Evolutionary conservation across 176 grass and related monocot genomes (phyloP).

Genomic region (Cymbopogon citratus): DNA sequence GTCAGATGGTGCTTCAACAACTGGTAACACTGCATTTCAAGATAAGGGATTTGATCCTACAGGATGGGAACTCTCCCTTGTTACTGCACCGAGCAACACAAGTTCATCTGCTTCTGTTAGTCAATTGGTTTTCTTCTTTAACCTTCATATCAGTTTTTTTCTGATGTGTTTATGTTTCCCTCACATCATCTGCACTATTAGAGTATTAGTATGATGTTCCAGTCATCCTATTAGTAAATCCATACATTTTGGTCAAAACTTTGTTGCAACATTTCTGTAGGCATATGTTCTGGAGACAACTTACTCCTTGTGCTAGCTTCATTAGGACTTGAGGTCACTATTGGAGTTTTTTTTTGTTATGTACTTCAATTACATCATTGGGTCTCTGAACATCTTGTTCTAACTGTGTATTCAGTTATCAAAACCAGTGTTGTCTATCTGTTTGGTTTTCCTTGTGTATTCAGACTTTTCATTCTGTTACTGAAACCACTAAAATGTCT

Average conservation of each 20-base stretch:
- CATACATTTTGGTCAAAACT: background rate
- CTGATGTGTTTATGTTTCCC: constrained; percentile 7
- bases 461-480: no score
- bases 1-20: constrained; percentile 47
- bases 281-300: background rate
- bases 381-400: no score
- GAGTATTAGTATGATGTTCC: background rate
- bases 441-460: no score
- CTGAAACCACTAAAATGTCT: no score
- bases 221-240: background rate
- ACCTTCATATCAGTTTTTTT: background rate
- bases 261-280: constrained; percentile 1
- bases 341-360: no score
- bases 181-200: background rate
- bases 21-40: constrained; percentile 40
- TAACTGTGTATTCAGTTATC: no score
- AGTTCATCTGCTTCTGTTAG: constrained; percentile 41
- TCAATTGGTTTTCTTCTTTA: constrained; percentile 66
- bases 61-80: constrained; percentile 97
- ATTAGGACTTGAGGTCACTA: no score
- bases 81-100: constrained; percentile 71
- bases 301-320: background rate
- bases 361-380: no score
- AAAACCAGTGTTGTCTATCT: no score
- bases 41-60: constrained; percentile 96